Evolutionary conservation across 2,329 filamentous ascomycete genomes (phyloP).

Genomic region (Diaporthe sp.): DNA sequence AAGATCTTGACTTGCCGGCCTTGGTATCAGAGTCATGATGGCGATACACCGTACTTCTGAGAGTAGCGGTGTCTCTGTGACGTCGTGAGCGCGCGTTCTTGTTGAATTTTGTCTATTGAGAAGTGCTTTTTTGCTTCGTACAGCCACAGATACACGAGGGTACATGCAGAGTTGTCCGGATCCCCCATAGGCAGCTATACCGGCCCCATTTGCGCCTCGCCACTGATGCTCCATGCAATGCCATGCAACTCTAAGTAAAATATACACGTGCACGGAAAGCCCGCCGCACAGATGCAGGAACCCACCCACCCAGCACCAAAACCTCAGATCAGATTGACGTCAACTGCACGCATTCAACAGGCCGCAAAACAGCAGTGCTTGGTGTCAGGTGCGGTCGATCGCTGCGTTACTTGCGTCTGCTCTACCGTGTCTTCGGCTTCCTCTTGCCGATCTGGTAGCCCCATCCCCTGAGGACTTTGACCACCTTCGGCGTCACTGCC

Average conservation of each 20-base stretch:
- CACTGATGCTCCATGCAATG: slow-evolving; percentile 31
- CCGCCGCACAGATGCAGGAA: slow-evolving; percentile 29
- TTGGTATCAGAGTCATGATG: slow-evolving; percentile 26
- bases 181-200: not conserved
- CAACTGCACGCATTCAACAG: slow-evolving; percentile 20
- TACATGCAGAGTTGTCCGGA: slow-evolving; percentile 1
- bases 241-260: slow-evolving; percentile 12
- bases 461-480: slow-evolving; percentile 87
- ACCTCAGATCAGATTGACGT: slow-evolving; percentile 33
- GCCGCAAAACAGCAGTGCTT: not conserved
- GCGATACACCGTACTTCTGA: not conserved
- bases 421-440: slow-evolving; percentile 39
- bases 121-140: slow-evolving; percentile 2
- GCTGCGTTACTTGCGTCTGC: slow-evolving; percentile 33
- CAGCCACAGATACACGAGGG: not conserved
- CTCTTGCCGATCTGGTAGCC: slow-evolving; percentile 95
- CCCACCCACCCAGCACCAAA: slow-evolving; percentile 9
- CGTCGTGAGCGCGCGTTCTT: not conserved
- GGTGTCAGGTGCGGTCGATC: not conserved
- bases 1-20: slow-evolving; percentile 8
- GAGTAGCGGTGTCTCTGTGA: slow-evolving; percentile 17
- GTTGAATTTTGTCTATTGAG: not conserved
- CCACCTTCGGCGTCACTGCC: slow-evolving; percentile 93
- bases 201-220: slow-evolving; percentile 24
- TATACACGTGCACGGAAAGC: slow-evolving; percentile 9